A percentile compares a stretch with the other conserved stretches of the same genome.
Evolutionary conservation across 768 basidiomycete species (phyloP).

Genomic region (Amyloporia xantha): DNA sequence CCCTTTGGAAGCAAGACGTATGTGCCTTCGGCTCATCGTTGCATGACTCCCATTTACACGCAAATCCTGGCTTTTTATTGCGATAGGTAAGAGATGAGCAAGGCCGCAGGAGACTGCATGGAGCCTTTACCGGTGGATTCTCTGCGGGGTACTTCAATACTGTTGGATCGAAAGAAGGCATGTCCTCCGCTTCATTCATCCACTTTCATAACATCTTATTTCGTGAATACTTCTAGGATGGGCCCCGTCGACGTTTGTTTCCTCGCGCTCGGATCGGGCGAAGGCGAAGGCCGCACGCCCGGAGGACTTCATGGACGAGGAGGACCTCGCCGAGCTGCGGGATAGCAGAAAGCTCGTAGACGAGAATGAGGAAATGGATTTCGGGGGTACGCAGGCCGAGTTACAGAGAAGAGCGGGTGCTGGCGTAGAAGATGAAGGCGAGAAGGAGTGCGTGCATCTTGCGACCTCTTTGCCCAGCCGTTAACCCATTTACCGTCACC

Average conservation of each 20-base stretch:
- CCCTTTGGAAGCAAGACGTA: conserved; percentile 97
- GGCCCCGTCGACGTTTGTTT: conserved; percentile 89
- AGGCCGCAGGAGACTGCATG: conserved; percentile 88
- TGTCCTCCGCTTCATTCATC: conserved; percentile 14
- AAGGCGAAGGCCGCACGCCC: conserved; percentile 57
- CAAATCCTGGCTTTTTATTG: neutral
- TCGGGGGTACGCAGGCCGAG: conserved; percentile 50
- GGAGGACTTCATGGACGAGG: conserved; percentile 99
- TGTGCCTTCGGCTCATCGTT: conserved; percentile 15
- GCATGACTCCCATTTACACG: conserved; percentile 9
- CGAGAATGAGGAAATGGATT: conserved; percentile 73
- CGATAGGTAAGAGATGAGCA: conserved; percentile 85
- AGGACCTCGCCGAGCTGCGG: conserved; percentile 80
- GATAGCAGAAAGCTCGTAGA: conserved; percentile 72
- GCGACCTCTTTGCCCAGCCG: no score
- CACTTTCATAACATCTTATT: neutral
- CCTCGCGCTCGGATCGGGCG: conserved; percentile 73
- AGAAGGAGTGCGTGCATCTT: conserved; percentile 45
- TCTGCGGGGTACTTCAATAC: conserved; percentile 96
- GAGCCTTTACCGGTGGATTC: conserved; percentile 97
- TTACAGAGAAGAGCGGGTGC: conserved; percentile 25
- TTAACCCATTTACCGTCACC: neutral
- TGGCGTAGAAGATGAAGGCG: conserved; percentile 37
- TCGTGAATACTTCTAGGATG: no score
- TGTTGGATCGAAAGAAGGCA: conserved; percentile 94